phyloP scores from a whole-genome alignment of 768 basidiomycete species.

The Rhizopogon sp. region DNA sequence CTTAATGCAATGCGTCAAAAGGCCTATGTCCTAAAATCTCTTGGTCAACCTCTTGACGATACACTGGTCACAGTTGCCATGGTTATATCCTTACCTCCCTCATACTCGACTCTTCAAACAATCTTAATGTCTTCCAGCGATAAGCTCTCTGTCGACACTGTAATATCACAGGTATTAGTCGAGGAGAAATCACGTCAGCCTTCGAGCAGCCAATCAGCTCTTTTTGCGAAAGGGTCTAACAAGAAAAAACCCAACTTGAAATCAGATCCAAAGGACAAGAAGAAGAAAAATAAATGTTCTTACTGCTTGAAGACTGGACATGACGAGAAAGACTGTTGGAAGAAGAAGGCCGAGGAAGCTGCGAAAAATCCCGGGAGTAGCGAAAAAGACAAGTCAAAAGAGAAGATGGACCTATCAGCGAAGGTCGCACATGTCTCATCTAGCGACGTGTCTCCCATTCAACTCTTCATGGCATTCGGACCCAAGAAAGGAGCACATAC shows the following conservation, averaged over 20 bases:
- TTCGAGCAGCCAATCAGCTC: background rate
- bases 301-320: background rate
- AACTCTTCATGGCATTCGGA: no score
- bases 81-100: slow-evolving; percentile 14
- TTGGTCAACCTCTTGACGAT: slow-evolving; percentile 13
- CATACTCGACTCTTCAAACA: slow-evolving; percentile 13
- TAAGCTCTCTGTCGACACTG: background rate
- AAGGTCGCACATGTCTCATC: no score
- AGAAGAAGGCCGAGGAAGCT: background rate
- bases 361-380: background rate
- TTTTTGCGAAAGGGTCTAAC: background rate
- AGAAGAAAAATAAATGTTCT: background rate
- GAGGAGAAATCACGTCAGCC: background rate
- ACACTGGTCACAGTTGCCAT: slow-evolving; percentile 16
- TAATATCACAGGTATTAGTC: background rate
- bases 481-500: no score
- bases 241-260: background rate
- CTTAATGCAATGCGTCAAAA: slow-evolving; percentile 15
- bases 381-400: background rate
- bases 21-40: slow-evolving; percentile 6
- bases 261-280: background rate
- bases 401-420: background rate
- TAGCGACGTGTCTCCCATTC: no score
- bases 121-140: slow-evolving; percentile 12
- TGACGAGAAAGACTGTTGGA: background rate